Conservation (phyloP, 106 monocot species). For the Allium fistulosum region DNA sequence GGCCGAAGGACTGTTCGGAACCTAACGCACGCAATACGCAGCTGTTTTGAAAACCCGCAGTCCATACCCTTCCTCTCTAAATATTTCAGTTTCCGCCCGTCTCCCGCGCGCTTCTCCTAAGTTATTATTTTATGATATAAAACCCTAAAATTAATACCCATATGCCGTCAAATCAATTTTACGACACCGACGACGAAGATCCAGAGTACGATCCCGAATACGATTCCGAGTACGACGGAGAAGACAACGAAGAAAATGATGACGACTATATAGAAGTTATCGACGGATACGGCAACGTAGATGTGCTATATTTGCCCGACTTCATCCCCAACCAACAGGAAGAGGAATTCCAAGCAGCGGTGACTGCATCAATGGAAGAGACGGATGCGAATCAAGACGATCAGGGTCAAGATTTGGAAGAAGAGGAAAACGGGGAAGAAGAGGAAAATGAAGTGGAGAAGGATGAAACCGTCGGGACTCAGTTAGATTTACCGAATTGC, state of each 20-base stretch:
- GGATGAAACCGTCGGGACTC: background rate
- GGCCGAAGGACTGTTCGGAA: too few relatives aligned
- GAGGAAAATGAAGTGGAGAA: background rate
- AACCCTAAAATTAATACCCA: too few relatives aligned
- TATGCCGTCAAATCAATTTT: too few relatives aligned
- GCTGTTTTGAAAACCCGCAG: background rate
- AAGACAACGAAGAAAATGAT: conserved; percentile 8
- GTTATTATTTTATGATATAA: background rate
- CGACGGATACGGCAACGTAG: conserved; percentile 15
- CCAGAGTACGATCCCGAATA: background rate
- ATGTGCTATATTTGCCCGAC: background rate
- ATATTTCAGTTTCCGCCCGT: background rate
- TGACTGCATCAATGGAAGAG: background rate
- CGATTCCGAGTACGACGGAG: background rate
- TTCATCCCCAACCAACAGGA: background rate
- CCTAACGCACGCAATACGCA: too few relatives aligned
- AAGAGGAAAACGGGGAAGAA: conserved; percentile 1
- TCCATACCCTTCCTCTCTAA: background rate
- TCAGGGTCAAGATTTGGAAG: background rate
- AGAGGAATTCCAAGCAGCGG: background rate
- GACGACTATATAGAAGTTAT: too few relatives aligned
- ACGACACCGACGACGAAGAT: background rate
- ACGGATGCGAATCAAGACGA: background rate
- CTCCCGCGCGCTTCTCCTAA: background rate
- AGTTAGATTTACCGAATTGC: conserved; percentile 25